These are phyloP conservation scores for Tricholomella constricta DNA, from an alignment of 768 basidiomycete genomes.

Conservation along the genomic window DNA sequence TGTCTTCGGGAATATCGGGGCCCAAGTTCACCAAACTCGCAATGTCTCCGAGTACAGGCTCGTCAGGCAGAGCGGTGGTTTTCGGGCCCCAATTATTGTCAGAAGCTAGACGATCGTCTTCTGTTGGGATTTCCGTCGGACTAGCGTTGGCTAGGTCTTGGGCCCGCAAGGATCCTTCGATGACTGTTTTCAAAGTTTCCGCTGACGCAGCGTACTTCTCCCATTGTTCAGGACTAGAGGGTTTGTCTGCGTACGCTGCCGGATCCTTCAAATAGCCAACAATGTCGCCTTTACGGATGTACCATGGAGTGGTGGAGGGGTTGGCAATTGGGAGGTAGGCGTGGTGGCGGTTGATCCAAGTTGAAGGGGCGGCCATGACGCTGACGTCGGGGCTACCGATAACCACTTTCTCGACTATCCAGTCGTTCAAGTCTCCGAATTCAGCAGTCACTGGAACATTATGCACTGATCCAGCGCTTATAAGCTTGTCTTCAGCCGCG, in stretches of 20 bases:
- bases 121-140: conserved; percentile 3
- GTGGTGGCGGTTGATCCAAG: background rate
- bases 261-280: background rate
- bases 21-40: background rate
- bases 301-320: background rate
- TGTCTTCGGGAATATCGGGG: background rate
- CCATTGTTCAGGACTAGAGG: background rate
- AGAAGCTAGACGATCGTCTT: conserved; percentile 21
- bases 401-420: conserved; percentile 19
- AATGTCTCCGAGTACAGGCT: background rate
- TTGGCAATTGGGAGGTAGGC: background rate
- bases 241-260: background rate
- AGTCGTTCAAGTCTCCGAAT: conserved; percentile 13
- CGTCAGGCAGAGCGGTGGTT: conserved; percentile 22
- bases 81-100: conserved; percentile 27
- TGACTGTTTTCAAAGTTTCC: conserved; percentile 6
- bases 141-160: background rate
- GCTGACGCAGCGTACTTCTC: background rate
- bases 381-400: conserved; percentile 3
- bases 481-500: background rate
- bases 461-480: too few relatives aligned
- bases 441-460: conserved; percentile 3
- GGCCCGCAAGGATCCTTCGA: background rate
- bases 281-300: background rate
- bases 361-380: background rate